A percentile compares a stretch with the other conserved stretches of the same genome.
These are phyloP conservation scores for Talaromyces adpressus DNA, from an alignment of 495 filamentous ascomycete genomes.

Conservation along the genomic window DNA sequence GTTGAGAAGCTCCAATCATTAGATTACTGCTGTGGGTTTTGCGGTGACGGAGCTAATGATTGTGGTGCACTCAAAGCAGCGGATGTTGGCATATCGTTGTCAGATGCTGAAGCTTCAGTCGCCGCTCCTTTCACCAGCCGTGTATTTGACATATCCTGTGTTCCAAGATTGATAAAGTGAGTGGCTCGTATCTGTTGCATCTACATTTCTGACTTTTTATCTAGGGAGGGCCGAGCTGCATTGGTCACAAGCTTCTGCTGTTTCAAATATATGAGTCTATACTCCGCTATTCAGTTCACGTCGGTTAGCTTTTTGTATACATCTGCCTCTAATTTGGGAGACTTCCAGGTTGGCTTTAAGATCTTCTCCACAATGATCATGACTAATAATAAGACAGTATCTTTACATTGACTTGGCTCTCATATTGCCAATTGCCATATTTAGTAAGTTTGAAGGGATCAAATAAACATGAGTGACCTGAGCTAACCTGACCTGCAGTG, in stretches of 20 bases:
- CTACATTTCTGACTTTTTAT: neutral
- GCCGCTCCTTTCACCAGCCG: constrained; percentile 96
- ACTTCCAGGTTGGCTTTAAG: constrained; percentile 65
- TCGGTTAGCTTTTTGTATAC: constrained; percentile 96
- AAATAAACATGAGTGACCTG: neutral
- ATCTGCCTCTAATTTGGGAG: constrained; percentile 90
- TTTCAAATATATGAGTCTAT: constrained; percentile 99
- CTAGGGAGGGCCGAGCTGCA: constrained; percentile 83
- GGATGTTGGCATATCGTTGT: constrained; percentile 97
- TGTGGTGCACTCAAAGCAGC: constrained; percentile 96
- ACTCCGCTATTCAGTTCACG: constrained; percentile 99
- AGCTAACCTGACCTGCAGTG: constrained; percentile 47
- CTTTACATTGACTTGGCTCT: constrained; percentile 90
- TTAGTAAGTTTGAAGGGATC: constrained; percentile 53
- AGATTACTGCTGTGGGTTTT: constrained; percentile 94
- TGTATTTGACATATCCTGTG: constrained; percentile 93
- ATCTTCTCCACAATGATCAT: constrained; percentile 7
- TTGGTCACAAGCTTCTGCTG: constrained; percentile 98
- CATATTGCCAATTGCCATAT: constrained; percentile 93
- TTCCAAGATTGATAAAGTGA: constrained; percentile 82
- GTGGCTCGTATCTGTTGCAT: constrained; percentile 4
- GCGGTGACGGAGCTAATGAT: constrained; percentile 97
- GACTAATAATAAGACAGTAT: constrained; percentile 45
- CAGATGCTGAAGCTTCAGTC: constrained; percentile 95
- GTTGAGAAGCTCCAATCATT: constrained; percentile 96